Conservation (phyloP, 495 filamentous ascomycete species). For the Annulohypoxylon stygium region DNA sequence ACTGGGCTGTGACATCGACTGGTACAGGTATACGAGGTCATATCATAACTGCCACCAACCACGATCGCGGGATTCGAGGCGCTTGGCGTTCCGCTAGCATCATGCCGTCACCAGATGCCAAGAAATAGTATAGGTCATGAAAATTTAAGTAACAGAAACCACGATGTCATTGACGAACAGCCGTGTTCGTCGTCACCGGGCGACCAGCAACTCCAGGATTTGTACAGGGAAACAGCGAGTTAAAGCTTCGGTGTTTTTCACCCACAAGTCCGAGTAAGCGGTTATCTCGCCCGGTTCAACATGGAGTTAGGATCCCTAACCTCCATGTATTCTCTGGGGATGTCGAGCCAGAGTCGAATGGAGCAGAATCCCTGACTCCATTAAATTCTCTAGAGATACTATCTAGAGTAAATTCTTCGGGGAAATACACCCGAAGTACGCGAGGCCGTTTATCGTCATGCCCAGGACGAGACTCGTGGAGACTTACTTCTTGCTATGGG, state of each 20-base stretch:
- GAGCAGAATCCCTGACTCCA: slow-evolving; percentile 16
- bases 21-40: slow-evolving; percentile 18
- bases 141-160: slow-evolving; percentile 15
- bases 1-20: slow-evolving; percentile 23
- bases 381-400: slow-evolving; percentile 6
- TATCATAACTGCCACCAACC: slow-evolving; percentile 11
- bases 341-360: slow-evolving; percentile 5
- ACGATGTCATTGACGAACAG: slow-evolving; percentile 24
- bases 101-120: slow-evolving; percentile 20
- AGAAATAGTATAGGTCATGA: slow-evolving; percentile 8
- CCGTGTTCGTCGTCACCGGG: slow-evolving; percentile 19
- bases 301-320: slow-evolving; percentile 19
- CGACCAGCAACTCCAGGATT: slow-evolving; percentile 17
- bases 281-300: slow-evolving; percentile 18
- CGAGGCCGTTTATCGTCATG: slow-evolving; percentile 46
- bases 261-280: slow-evolving; percentile 17
- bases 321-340: slow-evolving; percentile 15
- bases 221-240: slow-evolving; percentile 28
- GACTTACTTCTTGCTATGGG: slow-evolving; percentile 4
- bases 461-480: slow-evolving; percentile 42
- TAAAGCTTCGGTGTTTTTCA: slow-evolving; percentile 32
- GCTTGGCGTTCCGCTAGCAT: slow-evolving; percentile 16
- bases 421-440: slow-evolving; percentile 17
- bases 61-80: slow-evolving; percentile 17
- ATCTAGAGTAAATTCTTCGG: slow-evolving; percentile 15